phyloP scores from a whole-genome alignment of 352 stramenopile genomes.

The Globisporangium iwayamae region DNA sequence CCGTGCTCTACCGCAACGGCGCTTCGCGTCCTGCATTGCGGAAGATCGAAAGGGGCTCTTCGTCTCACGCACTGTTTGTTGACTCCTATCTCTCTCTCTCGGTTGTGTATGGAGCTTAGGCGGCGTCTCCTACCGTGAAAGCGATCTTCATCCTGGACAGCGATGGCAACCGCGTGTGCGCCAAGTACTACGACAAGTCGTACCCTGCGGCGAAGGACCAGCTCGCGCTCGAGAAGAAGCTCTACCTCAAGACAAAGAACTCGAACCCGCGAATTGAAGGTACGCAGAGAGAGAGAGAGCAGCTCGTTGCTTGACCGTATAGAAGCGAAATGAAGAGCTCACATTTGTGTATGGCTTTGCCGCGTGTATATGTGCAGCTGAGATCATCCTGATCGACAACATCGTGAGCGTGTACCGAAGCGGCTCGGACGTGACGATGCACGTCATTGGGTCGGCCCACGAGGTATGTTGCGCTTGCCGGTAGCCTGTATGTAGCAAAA shows the following conservation, averaged over 20 bases:
- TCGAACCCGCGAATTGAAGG: constrained; percentile 82
- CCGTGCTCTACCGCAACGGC: neutral
- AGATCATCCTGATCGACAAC: constrained; percentile 89
- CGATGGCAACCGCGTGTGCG: constrained; percentile 86
- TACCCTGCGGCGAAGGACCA: constrained; percentile 86
- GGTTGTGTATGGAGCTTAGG: constrained; percentile 25
- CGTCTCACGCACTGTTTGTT: neutral
- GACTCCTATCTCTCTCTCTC: neutral
- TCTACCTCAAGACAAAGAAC: constrained; percentile 90
- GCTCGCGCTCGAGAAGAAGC: constrained; percentile 86
- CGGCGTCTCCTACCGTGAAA: constrained; percentile 75
- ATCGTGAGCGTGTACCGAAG: constrained; percentile 88
- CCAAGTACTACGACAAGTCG: constrained; percentile 92
- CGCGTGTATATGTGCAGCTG: constrained; percentile 33
- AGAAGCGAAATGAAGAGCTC: neutral
- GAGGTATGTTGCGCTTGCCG: constrained; percentile 40
- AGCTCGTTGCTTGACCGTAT: neutral
- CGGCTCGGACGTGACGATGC: constrained; percentile 86
- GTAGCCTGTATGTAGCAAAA: neutral
- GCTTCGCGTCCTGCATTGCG: neutral
- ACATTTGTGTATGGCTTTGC: neutral
- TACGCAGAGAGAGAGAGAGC: constrained; percentile 10
- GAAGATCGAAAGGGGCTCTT: neutral
- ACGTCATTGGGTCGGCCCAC: constrained; percentile 76
- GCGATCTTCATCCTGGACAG: constrained; percentile 87